Conservation (phyloP, 2,329 filamentous ascomycete genomes). For the Aspergillus glaucus region DNA sequence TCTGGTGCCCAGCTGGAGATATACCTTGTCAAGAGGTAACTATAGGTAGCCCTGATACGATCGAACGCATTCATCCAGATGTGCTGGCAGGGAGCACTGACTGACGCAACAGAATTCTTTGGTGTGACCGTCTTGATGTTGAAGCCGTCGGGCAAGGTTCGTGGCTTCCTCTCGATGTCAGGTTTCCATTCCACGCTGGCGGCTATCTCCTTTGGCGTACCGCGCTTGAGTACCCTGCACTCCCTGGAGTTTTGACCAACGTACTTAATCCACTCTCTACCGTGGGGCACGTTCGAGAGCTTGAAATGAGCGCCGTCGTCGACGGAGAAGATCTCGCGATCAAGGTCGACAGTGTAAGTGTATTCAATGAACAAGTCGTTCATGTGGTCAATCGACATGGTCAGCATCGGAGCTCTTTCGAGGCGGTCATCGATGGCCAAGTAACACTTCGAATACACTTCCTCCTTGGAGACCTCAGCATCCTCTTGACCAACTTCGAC, state of each 20-base stretch:
- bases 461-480: background rate
- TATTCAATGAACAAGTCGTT: slow-evolving; percentile 6
- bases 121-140: slow-evolving; percentile 1
- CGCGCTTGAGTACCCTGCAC: slow-evolving; percentile 1
- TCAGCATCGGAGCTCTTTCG: slow-evolving; percentile 4
- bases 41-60: background rate
- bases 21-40: slow-evolving; percentile 6
- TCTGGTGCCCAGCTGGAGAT: slow-evolving; percentile 7
- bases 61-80: slow-evolving; percentile 3
- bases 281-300: slow-evolving; percentile 6
- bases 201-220: slow-evolving; percentile 8
- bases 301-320: slow-evolving; percentile 7
- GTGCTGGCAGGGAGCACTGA: background rate
- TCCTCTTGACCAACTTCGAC: slow-evolving; percentile 1
- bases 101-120: background rate
- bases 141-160: background rate
- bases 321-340: slow-evolving; percentile 11
- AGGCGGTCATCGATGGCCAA: slow-evolving; percentile 10
- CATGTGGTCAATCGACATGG: background rate
- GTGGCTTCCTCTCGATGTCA: background rate
- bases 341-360: slow-evolving; percentile 14
- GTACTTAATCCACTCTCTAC: slow-evolving; percentile 7
- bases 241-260: slow-evolving; percentile 2
- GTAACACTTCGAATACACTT: slow-evolving; percentile 8
- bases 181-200: slow-evolving; percentile 4